Evolutionary conservation across 768 basidiomycete species (phyloP).

Genomic region (Calvatia gigantea): DNA sequence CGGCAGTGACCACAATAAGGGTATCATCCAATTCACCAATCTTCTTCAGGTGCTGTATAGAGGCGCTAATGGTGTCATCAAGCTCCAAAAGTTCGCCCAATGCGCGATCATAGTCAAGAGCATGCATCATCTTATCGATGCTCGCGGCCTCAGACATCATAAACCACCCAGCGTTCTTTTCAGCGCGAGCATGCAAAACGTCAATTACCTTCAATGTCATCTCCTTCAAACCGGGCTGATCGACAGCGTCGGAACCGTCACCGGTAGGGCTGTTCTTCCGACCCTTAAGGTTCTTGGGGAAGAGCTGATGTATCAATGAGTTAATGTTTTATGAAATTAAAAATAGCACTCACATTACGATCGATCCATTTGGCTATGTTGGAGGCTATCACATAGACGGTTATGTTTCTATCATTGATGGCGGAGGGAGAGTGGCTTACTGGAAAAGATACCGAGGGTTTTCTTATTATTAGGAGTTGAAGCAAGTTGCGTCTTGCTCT

Average conservation of each 20-base stretch:
- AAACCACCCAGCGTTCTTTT: constrained; percentile 38
- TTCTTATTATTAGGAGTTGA: constrained; percentile 28
- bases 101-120: constrained; percentile 41
- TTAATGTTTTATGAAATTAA: background rate
- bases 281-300: constrained; percentile 32
- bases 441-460: constrained; percentile 40
- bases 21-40: constrained; percentile 40
- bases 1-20: constrained; percentile 41
- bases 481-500: constrained; percentile 32
- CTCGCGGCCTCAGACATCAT: constrained; percentile 46
- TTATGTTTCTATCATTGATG: background rate
- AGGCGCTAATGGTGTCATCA: constrained; percentile 40
- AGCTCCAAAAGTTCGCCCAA: constrained; percentile 41
- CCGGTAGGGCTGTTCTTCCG: constrained; percentile 37
- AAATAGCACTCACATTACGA: constrained; percentile 24
- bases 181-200: constrained; percentile 35
- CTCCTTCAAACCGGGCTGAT: constrained; percentile 43
- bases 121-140: constrained; percentile 48
- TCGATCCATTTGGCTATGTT: constrained; percentile 42
- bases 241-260: constrained; percentile 35
- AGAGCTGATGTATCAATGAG: constrained; percentile 21
- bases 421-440: constrained; percentile 5
- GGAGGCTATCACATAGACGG: background rate
- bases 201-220: constrained; percentile 46
- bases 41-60: constrained; percentile 37